Evolutionary conservation across 2,329 filamentous ascomycete species (phyloP).

Genomic region (Coniochaeta prunicola): DNA sequence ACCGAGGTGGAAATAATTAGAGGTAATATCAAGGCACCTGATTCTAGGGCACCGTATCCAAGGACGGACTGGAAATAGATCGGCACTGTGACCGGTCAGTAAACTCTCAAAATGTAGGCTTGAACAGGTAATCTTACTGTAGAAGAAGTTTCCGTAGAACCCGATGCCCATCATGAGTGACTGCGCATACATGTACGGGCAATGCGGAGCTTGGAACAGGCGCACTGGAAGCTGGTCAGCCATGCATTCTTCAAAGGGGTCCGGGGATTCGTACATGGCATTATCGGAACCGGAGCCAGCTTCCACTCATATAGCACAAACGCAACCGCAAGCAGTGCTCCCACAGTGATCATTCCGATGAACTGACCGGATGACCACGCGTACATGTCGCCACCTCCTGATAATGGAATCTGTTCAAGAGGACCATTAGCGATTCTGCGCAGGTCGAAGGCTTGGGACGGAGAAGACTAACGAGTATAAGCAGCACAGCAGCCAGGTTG

Average conservation of each 20-base stretch:
- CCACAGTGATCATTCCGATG: slow-evolving; percentile 14
- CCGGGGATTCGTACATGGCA: slow-evolving; percentile 11
- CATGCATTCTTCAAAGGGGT: not conserved
- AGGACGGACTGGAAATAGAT: slow-evolving; percentile 26
- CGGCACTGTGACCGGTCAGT: not conserved
- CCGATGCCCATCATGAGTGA: slow-evolving; percentile 19
- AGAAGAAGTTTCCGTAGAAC: slow-evolving; percentile 23
- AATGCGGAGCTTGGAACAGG: slow-evolving; percentile 14
- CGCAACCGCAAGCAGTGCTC: slow-evolving; percentile 11
- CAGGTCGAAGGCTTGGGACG: not conserved
- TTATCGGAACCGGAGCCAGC: slow-evolving; percentile 17
- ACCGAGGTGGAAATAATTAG: slow-evolving; percentile 19
- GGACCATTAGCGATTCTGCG: not conserved
- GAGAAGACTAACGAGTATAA: slow-evolving; percentile 12
- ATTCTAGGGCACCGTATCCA: slow-evolving; percentile 16
- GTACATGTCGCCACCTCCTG: slow-evolving; percentile 19
- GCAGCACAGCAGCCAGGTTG: slow-evolving; percentile 17
- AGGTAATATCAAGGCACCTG: slow-evolving; percentile 21
- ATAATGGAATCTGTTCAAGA: slow-evolving; percentile 13
- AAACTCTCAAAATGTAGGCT: not conserved
- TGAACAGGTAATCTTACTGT: slow-evolving; percentile 7
- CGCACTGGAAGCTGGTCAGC: slow-evolving; percentile 7
- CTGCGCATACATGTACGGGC: slow-evolving; percentile 13
- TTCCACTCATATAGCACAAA: slow-evolving; percentile 22
- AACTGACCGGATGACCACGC: slow-evolving; percentile 18